phyloP scores from a whole-genome alignment of 352 stramenopile species.

The Phytophthora idaei region DNA sequence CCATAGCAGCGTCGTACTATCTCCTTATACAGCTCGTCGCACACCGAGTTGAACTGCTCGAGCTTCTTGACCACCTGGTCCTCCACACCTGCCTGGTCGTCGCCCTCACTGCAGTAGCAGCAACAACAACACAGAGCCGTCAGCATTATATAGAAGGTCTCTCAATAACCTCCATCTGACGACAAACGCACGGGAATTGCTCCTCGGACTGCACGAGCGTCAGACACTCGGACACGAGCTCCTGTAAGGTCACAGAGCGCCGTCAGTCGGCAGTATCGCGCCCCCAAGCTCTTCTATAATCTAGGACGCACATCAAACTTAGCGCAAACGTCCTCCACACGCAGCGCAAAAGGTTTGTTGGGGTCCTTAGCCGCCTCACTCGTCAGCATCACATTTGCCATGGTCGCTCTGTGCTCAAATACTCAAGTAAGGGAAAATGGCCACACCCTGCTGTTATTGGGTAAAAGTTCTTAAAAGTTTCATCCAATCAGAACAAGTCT shows the following conservation, averaged over 20 bases:
- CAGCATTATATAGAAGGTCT: not conserved
- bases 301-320: slow-evolving; percentile 73
- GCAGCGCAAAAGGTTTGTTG: slow-evolving; percentile 88
- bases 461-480: slow-evolving; percentile 3
- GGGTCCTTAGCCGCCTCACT: slow-evolving; percentile 89
- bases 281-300: not conserved
- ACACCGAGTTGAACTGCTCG: slow-evolving; percentile 89
- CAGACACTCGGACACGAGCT: slow-evolving; percentile 78
- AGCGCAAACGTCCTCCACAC: slow-evolving; percentile 83
- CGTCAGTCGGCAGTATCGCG: slow-evolving; percentile 12
- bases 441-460: slow-evolving; percentile 9
- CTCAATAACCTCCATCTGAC: not conserved
- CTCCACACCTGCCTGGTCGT: slow-evolving; percentile 48
- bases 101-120: slow-evolving; percentile 34
- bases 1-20: slow-evolving; percentile 52
- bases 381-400: slow-evolving; percentile 90
- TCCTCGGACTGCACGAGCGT: slow-evolving; percentile 80
- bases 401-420: slow-evolving; percentile 28
- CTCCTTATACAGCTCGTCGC: slow-evolving; percentile 89
- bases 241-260: slow-evolving; percentile 35
- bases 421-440: slow-evolving; percentile 1
- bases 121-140: not conserved
- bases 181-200: slow-evolving; percentile 58
- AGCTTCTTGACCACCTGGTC: slow-evolving; percentile 88
- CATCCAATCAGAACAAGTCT: slow-evolving; percentile 18